phyloP scores from a whole-genome alignment of 257 asterid species.

The Solanum etuberosum region DNA sequence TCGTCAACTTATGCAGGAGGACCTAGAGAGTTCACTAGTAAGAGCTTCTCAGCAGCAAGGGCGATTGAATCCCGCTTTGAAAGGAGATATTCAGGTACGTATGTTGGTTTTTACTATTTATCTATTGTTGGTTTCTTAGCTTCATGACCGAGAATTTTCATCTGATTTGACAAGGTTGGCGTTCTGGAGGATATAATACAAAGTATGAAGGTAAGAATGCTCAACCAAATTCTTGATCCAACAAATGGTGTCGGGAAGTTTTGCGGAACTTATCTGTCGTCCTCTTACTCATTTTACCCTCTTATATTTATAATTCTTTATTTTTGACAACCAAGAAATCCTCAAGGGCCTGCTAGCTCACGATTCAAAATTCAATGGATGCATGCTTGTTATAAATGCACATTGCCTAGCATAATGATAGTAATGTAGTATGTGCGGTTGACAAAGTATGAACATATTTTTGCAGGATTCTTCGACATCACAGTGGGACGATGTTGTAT shows the following conservation, averaged over 20 bases:
- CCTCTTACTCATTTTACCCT: not conserved
- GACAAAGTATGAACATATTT: not conserved
- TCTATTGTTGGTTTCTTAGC: not conserved
- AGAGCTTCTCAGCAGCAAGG: slow-evolving; percentile 65
- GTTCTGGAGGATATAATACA: slow-evolving; percentile 76
- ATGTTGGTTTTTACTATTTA: not conserved
- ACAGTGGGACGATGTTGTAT: slow-evolving; percentile 72
- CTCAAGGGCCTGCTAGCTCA: not conserved
- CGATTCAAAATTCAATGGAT: not conserved
- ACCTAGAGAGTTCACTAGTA: slow-evolving; percentile 54
- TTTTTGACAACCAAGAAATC: not conserved
- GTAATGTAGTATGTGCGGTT: not conserved
- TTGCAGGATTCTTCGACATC: slow-evolving; percentile 61
- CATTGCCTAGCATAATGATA: too few species aligned
- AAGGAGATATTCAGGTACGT: slow-evolving; percentile 55
- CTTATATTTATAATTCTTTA: not conserved
- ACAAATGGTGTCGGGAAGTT: not conserved
- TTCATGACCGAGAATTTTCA: not conserved
- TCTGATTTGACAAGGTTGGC: slow-evolving; percentile 43
- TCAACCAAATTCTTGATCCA: not conserved
- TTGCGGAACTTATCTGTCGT: not conserved
- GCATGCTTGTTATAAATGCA: too few species aligned
- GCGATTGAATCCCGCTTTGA: slow-evolving; percentile 51
- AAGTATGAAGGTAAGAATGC: slow-evolving; percentile 71
- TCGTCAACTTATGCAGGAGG: slow-evolving; percentile 49